A percentile compares a stretch with the other conserved stretches of the same genome.
These are phyloP conservation scores for Cyclotella cryptica DNA, from an alignment of 108 stramenopile species.

Conservation along the genomic window DNA sequence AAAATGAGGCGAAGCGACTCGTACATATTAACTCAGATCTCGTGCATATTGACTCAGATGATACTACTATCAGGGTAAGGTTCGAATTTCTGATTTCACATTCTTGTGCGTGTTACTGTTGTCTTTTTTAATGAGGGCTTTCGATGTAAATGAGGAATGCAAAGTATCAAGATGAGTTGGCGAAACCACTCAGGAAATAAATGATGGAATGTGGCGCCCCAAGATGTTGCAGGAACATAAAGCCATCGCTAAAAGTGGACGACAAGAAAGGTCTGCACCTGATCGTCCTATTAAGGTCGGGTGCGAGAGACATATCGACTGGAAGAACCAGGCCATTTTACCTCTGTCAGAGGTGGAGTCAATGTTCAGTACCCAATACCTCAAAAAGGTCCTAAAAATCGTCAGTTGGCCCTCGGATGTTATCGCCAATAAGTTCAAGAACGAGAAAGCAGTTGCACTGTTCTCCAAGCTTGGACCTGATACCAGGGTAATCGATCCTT, in stretches of 20 bases:
- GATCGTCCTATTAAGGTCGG: slow-evolving; percentile 13
- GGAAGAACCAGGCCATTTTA: slow-evolving; percentile 40
- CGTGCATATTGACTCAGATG: slow-evolving; percentile 28
- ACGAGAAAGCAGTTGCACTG: slow-evolving; percentile 11
- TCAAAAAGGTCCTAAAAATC: slow-evolving; percentile 7
- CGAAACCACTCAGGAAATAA: slow-evolving; percentile 24
- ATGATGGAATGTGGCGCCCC: slow-evolving; percentile 9
- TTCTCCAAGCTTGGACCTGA: slow-evolving; percentile 22
- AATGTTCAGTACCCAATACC: slow-evolving; percentile 30
- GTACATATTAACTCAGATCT: slow-evolving; percentile 31
- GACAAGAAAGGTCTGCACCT: not conserved
- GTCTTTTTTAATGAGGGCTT: too few species aligned
- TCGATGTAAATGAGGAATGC: too few species aligned
- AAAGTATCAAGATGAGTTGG: slow-evolving; percentile 37
- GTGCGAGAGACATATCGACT: slow-evolving; percentile 21
- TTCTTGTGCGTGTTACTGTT: too few species aligned
- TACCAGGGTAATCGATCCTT: slow-evolving; percentile 11
- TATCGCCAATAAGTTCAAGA: slow-evolving; percentile 19
- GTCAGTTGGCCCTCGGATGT: slow-evolving; percentile 20
- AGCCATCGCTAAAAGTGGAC: not conserved
- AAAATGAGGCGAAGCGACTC: slow-evolving; percentile 25
- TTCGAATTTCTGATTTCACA: not conserved
- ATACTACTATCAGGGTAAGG: slow-evolving; percentile 24
- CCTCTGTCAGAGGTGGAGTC: slow-evolving; percentile 28
- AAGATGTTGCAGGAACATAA: not conserved